Base-by-base conservation (phyloP, 208 protist species). In the Trichomonas vaginalis region DNA sequence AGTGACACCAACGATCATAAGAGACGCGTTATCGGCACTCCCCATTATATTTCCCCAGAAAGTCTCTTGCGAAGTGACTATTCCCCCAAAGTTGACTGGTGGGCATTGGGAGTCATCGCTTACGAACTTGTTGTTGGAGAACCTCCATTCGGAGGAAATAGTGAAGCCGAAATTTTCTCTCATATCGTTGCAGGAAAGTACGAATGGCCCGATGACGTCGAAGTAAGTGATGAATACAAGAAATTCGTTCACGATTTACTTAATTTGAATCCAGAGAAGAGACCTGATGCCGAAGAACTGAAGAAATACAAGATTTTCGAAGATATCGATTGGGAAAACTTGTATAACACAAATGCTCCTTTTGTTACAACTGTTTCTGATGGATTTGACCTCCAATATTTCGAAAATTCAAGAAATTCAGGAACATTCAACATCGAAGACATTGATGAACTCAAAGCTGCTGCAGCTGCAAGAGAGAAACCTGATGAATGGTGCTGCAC, bases 31-130 rank as follows among this genome's bases (percentile, higher is more conserved):
- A 96, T 98, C 47, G 97, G 97, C 23, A 98, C 97, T 17, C 97
- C 97, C 3, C 97, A 97, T 82, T 98, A 98, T 79, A 97, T 97
- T 40, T 96, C 97, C 8, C 97, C 97, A 17, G 97, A 98, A 95
- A 97, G 97, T n/a, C 97, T 96, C 49, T 80, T 87, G 37, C 96
- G 96, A 14, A n/a, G 61, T 14, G 96, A 96, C 0, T 98, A 98
- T 92, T 96, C 97, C 62, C 37, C 9, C 35, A 97, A 97, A 90
- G 96, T 62, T 47, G 97, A 97, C 88, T 86, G 97, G 32, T 97
- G 97, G 96, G 96, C 96, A 21, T 61, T 97, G 3, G 97, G 97
- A 27, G 97, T 96, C 95, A 90, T 97, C 3, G 48, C 97, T 32
- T 97, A 97, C 95, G 97, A 97, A 39, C 32, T 92, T 37, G 86